Evolutionary conservation across 805 yeast species (phyloP), one percentile per base, ranked within the genome.

Genomic region (Candida gorgasii): DNA sequence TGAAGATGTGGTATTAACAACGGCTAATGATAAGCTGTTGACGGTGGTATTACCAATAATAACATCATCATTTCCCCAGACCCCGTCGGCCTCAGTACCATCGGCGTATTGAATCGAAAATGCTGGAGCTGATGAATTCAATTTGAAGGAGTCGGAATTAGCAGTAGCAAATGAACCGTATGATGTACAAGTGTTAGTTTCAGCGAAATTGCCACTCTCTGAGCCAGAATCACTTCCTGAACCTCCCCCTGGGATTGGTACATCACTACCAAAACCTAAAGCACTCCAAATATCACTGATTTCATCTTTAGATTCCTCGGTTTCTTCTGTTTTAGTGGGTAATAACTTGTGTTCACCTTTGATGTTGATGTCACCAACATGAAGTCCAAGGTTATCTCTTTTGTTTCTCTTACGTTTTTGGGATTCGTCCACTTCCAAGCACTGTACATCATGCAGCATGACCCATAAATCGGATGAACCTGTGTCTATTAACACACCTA

Each of bases 11-110:
- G 62, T 59, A 55, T 79, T 79, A 2, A 86, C 95, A 17, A 89
- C 79, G 1, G 95, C 97, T 59, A 89, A 75, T 4, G 88, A 78
- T 22, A 85, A 63, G 43, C 69, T 65, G 0, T 67, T 47, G 9
- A 86, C 65, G 2, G 69, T 61, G 11, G 72, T 60, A 37, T 70
- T 77, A 35, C 81, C 79, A 41, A 86, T 52, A 2, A 52, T 46
- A 4, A 89, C 70, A 29, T 67, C 64, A 54, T 89, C 97, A 34
- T 69, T 62, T 14, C 86, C 95, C 80, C 80, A 78, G 33, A 61
- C 43, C 17, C 84, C 84, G 6, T 42, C 39, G 3, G 82, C 82
- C 37, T 52, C 62, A 2, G 80, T 68, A 5, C 60, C 55, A 54
- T 78, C 84, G 5, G 74, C 80, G 47, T 78, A 78, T 5, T 55